Evolutionary conservation across 1,284 basidiomycete genomes (phyloP).

Genomic region (Peniophora sp.): DNA sequence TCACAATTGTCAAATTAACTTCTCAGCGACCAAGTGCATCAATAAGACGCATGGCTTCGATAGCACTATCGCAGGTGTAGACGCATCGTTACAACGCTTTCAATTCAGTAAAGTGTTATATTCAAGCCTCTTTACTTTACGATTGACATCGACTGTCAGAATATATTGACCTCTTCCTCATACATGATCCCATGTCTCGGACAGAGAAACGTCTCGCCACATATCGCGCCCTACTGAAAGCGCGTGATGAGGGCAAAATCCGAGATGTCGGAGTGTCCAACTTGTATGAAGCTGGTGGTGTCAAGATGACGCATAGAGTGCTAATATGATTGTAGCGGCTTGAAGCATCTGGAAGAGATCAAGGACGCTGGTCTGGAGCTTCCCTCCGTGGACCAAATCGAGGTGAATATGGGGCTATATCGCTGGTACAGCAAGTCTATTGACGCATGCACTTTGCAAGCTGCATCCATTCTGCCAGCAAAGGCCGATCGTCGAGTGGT

Average conservation of each 20-base stretch:
- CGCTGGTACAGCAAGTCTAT: no score
- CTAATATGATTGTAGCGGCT: slow-evolving; percentile 35
- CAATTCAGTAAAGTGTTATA: slow-evolving; percentile 33
- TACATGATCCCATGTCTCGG: slow-evolving; percentile 67
- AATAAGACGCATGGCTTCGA: slow-evolving; percentile 52
- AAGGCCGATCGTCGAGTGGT: slow-evolving; percentile 71
- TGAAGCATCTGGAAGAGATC: slow-evolving; percentile 77
- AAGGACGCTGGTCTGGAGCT: slow-evolving; percentile 46
- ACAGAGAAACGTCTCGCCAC: slow-evolving; percentile 50
- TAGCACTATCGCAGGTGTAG: slow-evolving; percentile 44
- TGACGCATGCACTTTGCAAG: slow-evolving; percentile 25
- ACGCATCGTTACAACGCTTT: slow-evolving; percentile 48
- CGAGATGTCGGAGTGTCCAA: slow-evolving; percentile 73
- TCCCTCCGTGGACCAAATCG: slow-evolving; percentile 82
- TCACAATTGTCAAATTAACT: background rate
- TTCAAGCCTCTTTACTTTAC: slow-evolving; percentile 2
- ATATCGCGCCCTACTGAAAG: slow-evolving; percentile 55
- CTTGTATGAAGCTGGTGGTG: slow-evolving; percentile 37
- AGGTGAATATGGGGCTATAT: no score
- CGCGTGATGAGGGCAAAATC: slow-evolving; percentile 57
- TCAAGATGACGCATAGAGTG: background rate
- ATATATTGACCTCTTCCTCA: slow-evolving; percentile 73
- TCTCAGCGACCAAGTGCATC: slow-evolving; percentile 52
- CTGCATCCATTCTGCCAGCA: slow-evolving; percentile 85
- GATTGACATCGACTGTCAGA: slow-evolving; percentile 25